phyloP scores from a whole-genome alignment of 176 grass and related monocot species.

The Cocos nucifera region DNA sequence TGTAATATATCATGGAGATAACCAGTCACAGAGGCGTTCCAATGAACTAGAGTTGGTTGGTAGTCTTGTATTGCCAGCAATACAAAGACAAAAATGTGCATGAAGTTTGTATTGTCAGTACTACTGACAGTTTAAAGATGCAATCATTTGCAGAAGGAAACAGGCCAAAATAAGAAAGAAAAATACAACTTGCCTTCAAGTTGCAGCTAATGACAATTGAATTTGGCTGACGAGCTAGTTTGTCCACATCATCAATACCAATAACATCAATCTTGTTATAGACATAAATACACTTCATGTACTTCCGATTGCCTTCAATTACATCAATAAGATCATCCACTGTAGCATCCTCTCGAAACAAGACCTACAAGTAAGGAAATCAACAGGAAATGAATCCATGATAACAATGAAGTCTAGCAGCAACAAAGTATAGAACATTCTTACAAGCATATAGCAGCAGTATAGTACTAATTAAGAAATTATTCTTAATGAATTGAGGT shows the following conservation, averaged over 20 bases:
- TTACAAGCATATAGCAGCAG: too few relatives aligned
- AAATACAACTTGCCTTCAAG: constrained; percentile 53
- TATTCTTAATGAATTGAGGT: too few relatives aligned
- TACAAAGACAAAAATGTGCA: too few relatives aligned
- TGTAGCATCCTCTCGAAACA: constrained; percentile 95
- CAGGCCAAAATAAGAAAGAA: background rate
- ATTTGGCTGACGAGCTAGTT: constrained; percentile 83
- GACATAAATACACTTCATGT: constrained; percentile 97
- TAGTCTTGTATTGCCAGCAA: too few relatives aligned
- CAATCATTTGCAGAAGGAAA: too few relatives aligned
- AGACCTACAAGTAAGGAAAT: constrained; percentile 44
- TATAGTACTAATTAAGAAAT: too few relatives aligned
- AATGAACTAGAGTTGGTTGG: too few relatives aligned
- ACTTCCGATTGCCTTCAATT: constrained; percentile 95
- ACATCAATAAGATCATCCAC: constrained; percentile 98
- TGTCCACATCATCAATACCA: constrained; percentile 98
- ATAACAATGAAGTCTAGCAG: too few relatives aligned
- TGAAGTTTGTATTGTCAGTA: too few relatives aligned
- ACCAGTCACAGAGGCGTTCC: background rate
- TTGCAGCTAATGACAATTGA: constrained; percentile 99
- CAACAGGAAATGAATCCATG: too few relatives aligned
- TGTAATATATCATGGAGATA: constrained; percentile 26
- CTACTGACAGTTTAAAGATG: too few relatives aligned
- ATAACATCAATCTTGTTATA: constrained; percentile 99
- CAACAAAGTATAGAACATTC: too few relatives aligned